Base-by-base conservation (phyloP, 345 rosid species). In the Hibiscus syriacus region DNA sequence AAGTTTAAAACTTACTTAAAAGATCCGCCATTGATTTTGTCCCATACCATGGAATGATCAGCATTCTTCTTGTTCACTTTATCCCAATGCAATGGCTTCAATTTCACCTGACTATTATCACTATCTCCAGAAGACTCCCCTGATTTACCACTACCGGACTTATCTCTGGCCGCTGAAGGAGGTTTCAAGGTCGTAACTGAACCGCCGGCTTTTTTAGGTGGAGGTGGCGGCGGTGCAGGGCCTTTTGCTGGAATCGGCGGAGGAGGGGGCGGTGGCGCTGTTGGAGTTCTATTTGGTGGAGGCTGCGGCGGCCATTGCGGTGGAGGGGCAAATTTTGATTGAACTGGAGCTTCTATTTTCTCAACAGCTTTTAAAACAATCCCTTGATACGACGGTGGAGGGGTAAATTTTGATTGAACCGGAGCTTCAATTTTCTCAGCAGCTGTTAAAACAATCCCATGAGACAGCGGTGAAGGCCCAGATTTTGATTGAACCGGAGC, bases 51-150 rank as follows among this genome's bases (percentile, higher is more conserved):
- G 12, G 98, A 90, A 68, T 85, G 91, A 38, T 83, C 89, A 0
- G 74, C 66, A 57, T 80, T 84, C 8, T 75, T 83, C 11, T 75
- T 83, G 73, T 85, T 83, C 62, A 91, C 80, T 76, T 91, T 91
- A 72, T 91, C 97, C 99, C 96, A 87, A 70, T 91, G 99, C 73
- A 91, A 65, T 14, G 99, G 96, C 86, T 86, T 91, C 66, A 94
- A 71, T 76, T 85, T 89, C 10, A 87, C 87, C 49, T 79, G 90
- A 64, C 76, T 84, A 70, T 71, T 80, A n/a, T 45, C 66, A 39
- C 66, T 32, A 20, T 62, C 66, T 23, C 50, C 75, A 26, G 75
- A 46, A 70, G 87, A 68, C 58, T 77, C 81, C 54, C 67, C 80
- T 32, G 56, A 20, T 82, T 71, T 63, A 32, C 74, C 68, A 50